Evolutionary conservation across 1,139 yeast species (phyloP).

Genomic region (Kodamaea anthophila): DNA sequence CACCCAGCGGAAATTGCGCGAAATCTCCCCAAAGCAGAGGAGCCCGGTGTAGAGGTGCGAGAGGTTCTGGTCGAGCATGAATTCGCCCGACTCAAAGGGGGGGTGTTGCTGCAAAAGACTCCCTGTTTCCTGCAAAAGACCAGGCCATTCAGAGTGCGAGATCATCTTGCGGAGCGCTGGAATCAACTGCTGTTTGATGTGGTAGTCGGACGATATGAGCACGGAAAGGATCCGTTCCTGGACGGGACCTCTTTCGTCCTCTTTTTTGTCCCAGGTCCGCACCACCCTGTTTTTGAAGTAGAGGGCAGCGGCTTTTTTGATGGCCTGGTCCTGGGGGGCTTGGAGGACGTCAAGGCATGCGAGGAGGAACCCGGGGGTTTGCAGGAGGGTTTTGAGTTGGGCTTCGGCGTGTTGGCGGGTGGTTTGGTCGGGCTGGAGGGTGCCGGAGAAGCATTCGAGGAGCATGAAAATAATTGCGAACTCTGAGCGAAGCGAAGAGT

Average conservation of each 20-base stretch:
- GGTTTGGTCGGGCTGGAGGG: conserved; percentile 63
- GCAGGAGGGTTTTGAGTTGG: conserved; percentile 52
- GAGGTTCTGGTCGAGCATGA: conserved; percentile 36
- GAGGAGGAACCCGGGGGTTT: conserved; percentile 67
- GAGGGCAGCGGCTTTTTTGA: conserved; percentile 78
- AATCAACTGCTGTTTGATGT: conserved; percentile 55
- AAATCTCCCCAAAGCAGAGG: conserved; percentile 66
- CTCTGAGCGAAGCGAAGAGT: no score
- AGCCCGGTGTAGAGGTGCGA: conserved; percentile 70
- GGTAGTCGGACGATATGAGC: conserved; percentile 37
- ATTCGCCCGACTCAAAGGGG: conserved; percentile 12
- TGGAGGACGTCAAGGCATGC: conserved; percentile 67
- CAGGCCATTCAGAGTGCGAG: conserved; percentile 69
- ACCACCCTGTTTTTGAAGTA: conserved; percentile 75
- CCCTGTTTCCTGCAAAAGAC: conserved; percentile 54
- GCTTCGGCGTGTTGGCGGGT: conserved; percentile 66
- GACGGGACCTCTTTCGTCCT: conserved; percentile 67
- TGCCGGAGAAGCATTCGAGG: conserved; percentile 75
- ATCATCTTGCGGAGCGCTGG: conserved; percentile 67
- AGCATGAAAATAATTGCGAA: conserved; percentile 49
- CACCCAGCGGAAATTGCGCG: conserved; percentile 74
- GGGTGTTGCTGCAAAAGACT: conserved; percentile 42
- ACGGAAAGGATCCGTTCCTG: conserved; percentile 52
- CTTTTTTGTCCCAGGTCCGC: conserved; percentile 40
- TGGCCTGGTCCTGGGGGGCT: conserved; percentile 45